These are phyloP conservation scores for Leccinum barrowsii DNA, from an alignment of 768 basidiomycete genomes.

Conservation along the genomic window DNA sequence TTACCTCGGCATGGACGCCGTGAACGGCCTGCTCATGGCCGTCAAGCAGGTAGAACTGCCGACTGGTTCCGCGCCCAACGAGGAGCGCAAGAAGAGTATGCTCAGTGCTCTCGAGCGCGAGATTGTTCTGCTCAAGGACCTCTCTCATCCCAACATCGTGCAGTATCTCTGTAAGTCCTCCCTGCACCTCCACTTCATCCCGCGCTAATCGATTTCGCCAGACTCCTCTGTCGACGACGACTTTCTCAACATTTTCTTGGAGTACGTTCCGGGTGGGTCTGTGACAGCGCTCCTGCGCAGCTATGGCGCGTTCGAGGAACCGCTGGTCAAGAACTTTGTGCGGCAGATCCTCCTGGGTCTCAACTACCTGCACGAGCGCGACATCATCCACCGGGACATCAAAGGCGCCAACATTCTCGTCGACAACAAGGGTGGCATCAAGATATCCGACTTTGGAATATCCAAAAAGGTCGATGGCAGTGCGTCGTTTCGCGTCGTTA, in stretches of 20 bases:
- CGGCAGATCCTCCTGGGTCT: constrained; percentile 88
- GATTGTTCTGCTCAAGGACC: constrained; percentile 87
- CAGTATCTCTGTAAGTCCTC: constrained; percentile 85
- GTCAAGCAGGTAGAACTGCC: constrained; percentile 97
- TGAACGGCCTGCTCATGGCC: constrained; percentile 89
- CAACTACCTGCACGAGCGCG: constrained; percentile 86
- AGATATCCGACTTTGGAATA: constrained; percentile 96
- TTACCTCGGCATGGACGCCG: constrained; percentile 92
- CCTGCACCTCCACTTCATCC: neutral
- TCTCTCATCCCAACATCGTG: constrained; percentile 95
- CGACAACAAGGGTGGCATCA: constrained; percentile 96
- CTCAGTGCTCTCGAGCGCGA: constrained; percentile 88
- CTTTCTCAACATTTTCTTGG: constrained; percentile 92
- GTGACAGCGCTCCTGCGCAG: constrained; percentile 84
- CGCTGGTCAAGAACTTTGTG: constrained; percentile 88
- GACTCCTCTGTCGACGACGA: constrained; percentile 93
- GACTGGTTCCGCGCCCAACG: constrained; percentile 76
- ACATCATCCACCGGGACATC: constrained; percentile 97
- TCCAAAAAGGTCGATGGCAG: constrained; percentile 97
- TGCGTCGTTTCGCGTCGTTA: constrained; percentile 41
- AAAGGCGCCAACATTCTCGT: constrained; percentile 98
- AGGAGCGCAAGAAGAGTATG: constrained; percentile 93
- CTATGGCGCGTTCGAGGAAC: constrained; percentile 94
- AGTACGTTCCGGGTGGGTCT: constrained; percentile 95
- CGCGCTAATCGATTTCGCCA: constrained; percentile 28